phyloP scores from a whole-genome alignment of 805 yeast genomes.

The Yarrowia sp. region DNA sequence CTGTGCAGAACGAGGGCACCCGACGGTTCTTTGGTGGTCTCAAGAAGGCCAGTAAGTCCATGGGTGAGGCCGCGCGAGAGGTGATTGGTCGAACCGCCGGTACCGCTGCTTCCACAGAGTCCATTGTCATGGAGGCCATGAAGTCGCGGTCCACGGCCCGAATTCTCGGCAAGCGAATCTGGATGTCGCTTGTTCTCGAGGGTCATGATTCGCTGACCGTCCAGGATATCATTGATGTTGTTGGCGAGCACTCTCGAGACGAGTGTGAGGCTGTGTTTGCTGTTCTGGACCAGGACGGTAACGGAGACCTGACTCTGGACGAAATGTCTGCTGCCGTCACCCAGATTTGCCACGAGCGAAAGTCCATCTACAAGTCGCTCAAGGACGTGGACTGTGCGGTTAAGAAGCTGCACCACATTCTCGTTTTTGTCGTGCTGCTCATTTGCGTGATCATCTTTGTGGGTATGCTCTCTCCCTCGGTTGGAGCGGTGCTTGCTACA shows the following conservation, averaged over 20 bases:
- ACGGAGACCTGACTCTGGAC: constrained; percentile 50
- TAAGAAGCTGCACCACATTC: constrained; percentile 51
- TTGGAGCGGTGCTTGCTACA: constrained; percentile 53
- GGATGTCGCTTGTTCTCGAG: constrained; percentile 54
- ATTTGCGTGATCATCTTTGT: constrained; percentile 52
- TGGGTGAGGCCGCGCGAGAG: constrained; percentile 47
- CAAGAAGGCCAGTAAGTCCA: constrained; percentile 43
- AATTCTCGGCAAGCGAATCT: constrained; percentile 51
- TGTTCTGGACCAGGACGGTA: constrained; percentile 50
- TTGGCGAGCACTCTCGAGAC: constrained; percentile 47
- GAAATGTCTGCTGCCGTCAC: constrained; percentile 50
- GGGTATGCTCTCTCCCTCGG: constrained; percentile 54
- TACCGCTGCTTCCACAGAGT: constrained; percentile 13
- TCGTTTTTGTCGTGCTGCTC: constrained; percentile 48
- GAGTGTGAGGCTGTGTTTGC: constrained; percentile 50
- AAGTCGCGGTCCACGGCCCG: constrained; percentile 45
- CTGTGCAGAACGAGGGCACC: constrained; percentile 43
- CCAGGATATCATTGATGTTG: constrained; percentile 49
- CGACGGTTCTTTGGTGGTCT: constrained; percentile 36
- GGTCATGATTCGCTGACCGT: constrained; percentile 48
- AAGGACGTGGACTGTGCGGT: constrained; percentile 54
- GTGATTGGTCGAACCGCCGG: constrained; percentile 44
- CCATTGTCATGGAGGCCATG: constrained; percentile 49
- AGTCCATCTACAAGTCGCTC: constrained; percentile 50
- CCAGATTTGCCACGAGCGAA: constrained; percentile 50